These are phyloP conservation scores for Saccharomycopsis fermentans DNA, from an alignment of 805 yeast genomes.

Conservation along the genomic window DNA sequence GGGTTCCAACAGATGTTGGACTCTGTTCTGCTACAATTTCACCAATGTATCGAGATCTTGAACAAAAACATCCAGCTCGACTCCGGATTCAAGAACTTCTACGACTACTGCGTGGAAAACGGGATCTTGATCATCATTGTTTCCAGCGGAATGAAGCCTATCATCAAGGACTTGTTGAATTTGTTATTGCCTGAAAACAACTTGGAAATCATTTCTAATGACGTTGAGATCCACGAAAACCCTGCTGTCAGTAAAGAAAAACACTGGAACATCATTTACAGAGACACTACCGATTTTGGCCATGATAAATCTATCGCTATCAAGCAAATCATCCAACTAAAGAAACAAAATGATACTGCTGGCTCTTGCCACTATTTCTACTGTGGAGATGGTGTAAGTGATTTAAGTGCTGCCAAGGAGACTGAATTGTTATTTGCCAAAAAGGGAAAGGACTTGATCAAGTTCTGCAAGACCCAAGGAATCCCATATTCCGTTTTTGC, in stretches of 20 bases:
- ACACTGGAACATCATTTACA: constrained; percentile 76
- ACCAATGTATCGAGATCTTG: constrained; percentile 67
- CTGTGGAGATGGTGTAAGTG: constrained; percentile 97
- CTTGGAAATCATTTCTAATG: constrained; percentile 77
- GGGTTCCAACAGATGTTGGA: constrained; percentile 81
- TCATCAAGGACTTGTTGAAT: constrained; percentile 66
- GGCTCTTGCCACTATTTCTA: constrained; percentile 48
- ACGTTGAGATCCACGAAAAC: constrained; percentile 37
- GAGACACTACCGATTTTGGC: constrained; percentile 82
- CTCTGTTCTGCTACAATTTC: constrained; percentile 58
- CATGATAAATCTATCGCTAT: constrained; percentile 90
- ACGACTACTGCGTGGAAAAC: constrained; percentile 63
- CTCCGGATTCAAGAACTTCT: constrained; percentile 80
- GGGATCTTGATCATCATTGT: constrained; percentile 80
- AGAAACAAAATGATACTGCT: constrained; percentile 23
- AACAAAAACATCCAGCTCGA: constrained; percentile 64
- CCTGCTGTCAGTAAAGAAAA: constrained; percentile 35
- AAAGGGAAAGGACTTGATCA: constrained; percentile 80
- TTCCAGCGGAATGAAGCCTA: constrained; percentile 89
- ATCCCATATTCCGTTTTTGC: constrained; percentile 82
- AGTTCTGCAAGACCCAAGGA: constrained; percentile 67
- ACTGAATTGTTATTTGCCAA: constrained; percentile 91
- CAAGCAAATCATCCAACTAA: constrained; percentile 30
- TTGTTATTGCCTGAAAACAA: constrained; percentile 55
- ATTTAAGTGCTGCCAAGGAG: constrained; percentile 88